Conservation (phyloP, 257 asterid species). For the Solanum lycopersicoides region DNA sequence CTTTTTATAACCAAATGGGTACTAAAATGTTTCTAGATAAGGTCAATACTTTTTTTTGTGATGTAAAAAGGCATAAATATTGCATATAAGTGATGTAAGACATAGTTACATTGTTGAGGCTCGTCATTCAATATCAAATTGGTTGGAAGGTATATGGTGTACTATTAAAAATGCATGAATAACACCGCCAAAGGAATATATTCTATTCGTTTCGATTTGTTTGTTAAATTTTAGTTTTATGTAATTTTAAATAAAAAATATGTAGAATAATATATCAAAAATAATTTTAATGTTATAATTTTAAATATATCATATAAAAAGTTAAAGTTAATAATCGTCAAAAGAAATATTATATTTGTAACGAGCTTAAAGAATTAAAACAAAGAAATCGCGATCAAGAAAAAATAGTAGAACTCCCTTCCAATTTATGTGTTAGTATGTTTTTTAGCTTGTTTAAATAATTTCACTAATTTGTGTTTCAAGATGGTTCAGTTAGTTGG, state of each 20-base stretch:
- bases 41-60: neutral
- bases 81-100: neutral
- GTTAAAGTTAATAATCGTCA: no score
- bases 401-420: neutral
- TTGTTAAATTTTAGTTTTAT: rapidly evolving
- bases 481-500: rapidly evolving
- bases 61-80: neutral
- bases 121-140: neutral
- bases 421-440: neutral
- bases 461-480: neutral
- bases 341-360: no score
- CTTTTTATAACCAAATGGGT: no score
- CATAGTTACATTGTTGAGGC: neutral
- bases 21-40: neutral
- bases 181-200: neutral
- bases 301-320: no score
- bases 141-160: neutral
- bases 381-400: neutral
- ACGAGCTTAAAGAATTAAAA: no score
- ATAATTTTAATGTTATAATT: rapidly evolving
- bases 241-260: no score
- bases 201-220: no score
- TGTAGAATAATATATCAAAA: no score
- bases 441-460: no score
- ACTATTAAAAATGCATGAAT: neutral